Evolutionary conservation across 1,139 yeast genomes (phyloP), one percentile per base, ranked within the genome.

Genomic region (Torulaspora pretoriensis): DNA sequence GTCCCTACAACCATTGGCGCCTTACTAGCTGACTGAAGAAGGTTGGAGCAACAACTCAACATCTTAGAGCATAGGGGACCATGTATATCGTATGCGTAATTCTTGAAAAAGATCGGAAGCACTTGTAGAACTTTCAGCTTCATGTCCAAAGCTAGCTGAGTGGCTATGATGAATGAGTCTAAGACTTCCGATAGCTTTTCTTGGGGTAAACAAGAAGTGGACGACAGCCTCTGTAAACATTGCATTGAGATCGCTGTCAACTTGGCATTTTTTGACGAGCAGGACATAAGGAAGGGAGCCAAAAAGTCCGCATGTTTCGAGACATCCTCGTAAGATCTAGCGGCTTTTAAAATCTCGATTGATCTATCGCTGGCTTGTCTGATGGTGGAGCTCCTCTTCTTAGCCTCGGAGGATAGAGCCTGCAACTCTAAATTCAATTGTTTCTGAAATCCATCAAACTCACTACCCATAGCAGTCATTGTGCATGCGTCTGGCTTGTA

Each of bases 101-200:
- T 75, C 56, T 81, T 86, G 63, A 83, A 77, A 31, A 90, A 68
- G 2, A 82, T 72, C 0, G 97, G 97, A 26, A 90, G 70, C 25
- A 88, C 73, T 67, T 92, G 98, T 29, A 92, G 68, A n/a, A 89
- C 83, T 57, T 89, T 83, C 50, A 92, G 72, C 63, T 90, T 97
- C 38, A 87, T 83, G 41, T 92, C 97, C 26, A 78, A 73, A 0
- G 94, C 87, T 33, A 85, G 69, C 56, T 80, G 82, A 0, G 94
- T 77, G 0, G 95, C 87, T 46, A 85, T 94, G 32, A 71, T 69
- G 31, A 90, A 71, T 0, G 92, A 81, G 29, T 77, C 81, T 26
- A 90, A 67, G 4, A 89, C 71, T 5, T 74, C 70, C 23, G 71
- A 70, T 23, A 86, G 64, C 45, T 78, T 74, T 1, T 70, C 67